Evolutionary conservation across 345 rosid species (phyloP).

Genomic region (Eucalyptus virginea): DNA sequence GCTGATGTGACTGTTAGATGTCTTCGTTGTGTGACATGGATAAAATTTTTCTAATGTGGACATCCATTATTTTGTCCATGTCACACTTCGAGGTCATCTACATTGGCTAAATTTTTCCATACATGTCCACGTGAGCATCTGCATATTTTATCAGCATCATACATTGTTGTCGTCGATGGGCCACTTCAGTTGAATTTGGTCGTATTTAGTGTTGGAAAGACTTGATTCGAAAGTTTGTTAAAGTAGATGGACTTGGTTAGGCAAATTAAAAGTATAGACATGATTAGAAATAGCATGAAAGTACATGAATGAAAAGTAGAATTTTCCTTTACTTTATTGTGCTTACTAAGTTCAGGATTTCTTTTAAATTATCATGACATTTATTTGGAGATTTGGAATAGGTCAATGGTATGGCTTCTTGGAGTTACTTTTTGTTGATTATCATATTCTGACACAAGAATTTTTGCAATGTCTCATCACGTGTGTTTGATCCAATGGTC

Average conservation of each 20-base stretch:
- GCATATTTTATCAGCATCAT: neutral
- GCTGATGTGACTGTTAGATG: accelerated
- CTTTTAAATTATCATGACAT: too few relatives aligned
- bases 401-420: accelerated
- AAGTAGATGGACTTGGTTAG: neutral
- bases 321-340: neutral
- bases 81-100: neutral
- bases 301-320: neutral
- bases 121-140: neutral
- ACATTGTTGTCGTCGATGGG: accelerated
- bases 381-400: too few relatives aligned
- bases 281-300: accelerated
- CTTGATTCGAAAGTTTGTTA: neutral
- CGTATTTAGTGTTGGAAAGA: neutral
- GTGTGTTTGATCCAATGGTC: neutral
- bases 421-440: too few relatives aligned
- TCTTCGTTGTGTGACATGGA: accelerated
- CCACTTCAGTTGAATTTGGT: neutral
- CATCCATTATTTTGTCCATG: neutral
- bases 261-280: neutral
- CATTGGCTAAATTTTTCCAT: neutral
- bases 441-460: too few relatives aligned
- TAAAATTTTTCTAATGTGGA: neutral
- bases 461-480: too few relatives aligned
- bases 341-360: neutral